A percentile compares a stretch with the other conserved stretches of the same genome.
Evolutionary conservation across 345 rosid species (phyloP).

Genomic region (Cardamine chenopodiifolia): DNA sequence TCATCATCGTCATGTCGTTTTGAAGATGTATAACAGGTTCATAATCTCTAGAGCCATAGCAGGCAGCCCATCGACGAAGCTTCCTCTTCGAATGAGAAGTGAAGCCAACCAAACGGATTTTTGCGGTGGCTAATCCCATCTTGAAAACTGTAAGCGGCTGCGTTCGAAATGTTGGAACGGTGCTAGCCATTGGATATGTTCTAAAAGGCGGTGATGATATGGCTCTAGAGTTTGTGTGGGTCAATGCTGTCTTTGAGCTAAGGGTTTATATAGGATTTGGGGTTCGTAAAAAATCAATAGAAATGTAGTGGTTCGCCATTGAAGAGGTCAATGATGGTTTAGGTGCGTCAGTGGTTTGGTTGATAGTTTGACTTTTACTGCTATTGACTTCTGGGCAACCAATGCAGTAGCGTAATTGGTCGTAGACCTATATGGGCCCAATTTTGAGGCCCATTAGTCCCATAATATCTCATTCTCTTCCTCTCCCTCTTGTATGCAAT

Average conservation of each 20-base stretch:
- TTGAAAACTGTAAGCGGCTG: slow-evolving; percentile 40
- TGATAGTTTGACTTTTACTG: slow-evolving; percentile 33
- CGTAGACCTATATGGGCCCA: background rate
- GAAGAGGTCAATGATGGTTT: slow-evolving; percentile 31
- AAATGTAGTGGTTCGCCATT: slow-evolving; percentile 49
- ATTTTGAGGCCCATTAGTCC: slow-evolving; percentile 7
- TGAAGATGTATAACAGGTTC: slow-evolving; percentile 68
- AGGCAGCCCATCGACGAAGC: slow-evolving; percentile 53
- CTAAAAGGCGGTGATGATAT: background rate
- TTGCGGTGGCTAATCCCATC: slow-evolving; percentile 48
- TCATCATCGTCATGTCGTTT: slow-evolving; percentile 40
- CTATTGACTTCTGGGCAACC: background rate
- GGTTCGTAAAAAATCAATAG: background rate
- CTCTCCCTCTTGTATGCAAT: background rate
- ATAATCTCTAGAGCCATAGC: slow-evolving; percentile 55
- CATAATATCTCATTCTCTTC: background rate
- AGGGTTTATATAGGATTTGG: slow-evolving; percentile 18
- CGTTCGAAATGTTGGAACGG: slow-evolving; percentile 19
- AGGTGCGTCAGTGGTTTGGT: slow-evolving; percentile 46
- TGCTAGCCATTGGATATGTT: slow-evolving; percentile 50
- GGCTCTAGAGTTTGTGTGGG: slow-evolving; percentile 4
- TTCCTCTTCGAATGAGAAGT: slow-evolving; percentile 63
- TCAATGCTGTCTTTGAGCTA: slow-evolving; percentile 9
- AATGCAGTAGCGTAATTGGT: background rate
- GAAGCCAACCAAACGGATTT: slow-evolving; percentile 53